These are phyloP conservation scores for Sordaria brevicollis DNA, from an alignment of 495 filamentous ascomycete species.

Conservation along the genomic window DNA sequence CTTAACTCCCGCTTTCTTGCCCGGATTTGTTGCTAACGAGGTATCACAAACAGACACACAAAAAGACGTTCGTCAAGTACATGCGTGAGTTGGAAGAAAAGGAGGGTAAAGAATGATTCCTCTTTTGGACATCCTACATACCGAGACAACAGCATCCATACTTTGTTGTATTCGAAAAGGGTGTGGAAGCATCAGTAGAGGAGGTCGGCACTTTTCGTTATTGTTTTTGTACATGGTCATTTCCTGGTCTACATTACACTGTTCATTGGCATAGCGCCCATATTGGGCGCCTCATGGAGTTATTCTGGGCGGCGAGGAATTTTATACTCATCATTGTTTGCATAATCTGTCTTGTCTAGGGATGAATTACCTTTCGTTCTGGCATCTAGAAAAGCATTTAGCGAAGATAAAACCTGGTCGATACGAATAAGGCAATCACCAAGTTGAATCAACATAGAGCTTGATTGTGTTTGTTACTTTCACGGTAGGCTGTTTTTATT, in stretches of 20 bases:
- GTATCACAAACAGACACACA: conserved; percentile 52
- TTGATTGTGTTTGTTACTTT: too few species aligned
- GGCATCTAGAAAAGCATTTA: neutral
- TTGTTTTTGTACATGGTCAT: neutral
- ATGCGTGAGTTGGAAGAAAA: conserved; percentile 69
- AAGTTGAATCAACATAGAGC: too few species aligned
- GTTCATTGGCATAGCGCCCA: neutral
- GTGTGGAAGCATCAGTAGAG: neutral
- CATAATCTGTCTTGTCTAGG: neutral
- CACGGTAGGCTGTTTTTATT: neutral
- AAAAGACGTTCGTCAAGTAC: conserved; percentile 94
- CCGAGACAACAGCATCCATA: neutral
- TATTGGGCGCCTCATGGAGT: neutral
- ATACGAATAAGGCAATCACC: too few species aligned
- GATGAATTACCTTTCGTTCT: neutral
- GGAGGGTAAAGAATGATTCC: conserved; percentile 20
- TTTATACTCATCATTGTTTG: neutral
- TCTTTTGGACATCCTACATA: neutral
- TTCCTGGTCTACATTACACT: neutral
- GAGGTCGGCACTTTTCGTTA: neutral
- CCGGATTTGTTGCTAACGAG: conserved; percentile 12
- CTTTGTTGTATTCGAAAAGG: neutral
- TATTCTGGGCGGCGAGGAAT: neutral
- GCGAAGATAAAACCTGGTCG: neutral
- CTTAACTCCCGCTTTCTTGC: neutral